These are phyloP conservation scores for Tuber aestivum DNA, from an alignment of 495 filamentous ascomycete species.

Conservation along the genomic window DNA sequence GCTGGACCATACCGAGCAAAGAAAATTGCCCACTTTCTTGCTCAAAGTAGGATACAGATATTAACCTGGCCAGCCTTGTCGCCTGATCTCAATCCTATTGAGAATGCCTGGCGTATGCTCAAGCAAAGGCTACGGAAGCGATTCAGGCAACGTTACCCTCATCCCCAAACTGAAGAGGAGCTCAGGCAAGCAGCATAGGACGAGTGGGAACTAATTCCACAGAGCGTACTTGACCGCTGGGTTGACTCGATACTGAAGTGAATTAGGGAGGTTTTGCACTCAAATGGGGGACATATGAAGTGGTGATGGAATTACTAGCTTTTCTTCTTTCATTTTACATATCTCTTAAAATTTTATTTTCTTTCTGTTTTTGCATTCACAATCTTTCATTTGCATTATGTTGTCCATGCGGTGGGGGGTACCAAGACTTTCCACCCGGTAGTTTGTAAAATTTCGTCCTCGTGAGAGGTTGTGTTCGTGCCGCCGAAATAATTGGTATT, in stretches of 20 bases:
- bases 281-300: background rate
- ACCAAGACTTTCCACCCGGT: background rate
- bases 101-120: conserved; percentile 9
- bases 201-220: conserved; percentile 9
- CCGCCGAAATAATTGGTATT: too few relatives aligned
- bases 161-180: background rate
- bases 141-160: background rate
- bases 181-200: conserved; percentile 7
- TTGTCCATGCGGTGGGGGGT: background rate
- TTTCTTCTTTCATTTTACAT: background rate
- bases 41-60: background rate
- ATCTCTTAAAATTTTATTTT: background rate
- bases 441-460: too few relatives aligned
- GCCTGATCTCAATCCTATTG: conserved; percentile 15
- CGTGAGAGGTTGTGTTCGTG: too few relatives aligned
- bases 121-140: conserved; percentile 16
- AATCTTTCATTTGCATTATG: background rate
- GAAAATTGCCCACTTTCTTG: conserved; percentile 1
- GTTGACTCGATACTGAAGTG: conserved; percentile 9
- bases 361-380: background rate
- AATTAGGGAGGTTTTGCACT: background rate
- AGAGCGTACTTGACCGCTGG: conserved; percentile 3
- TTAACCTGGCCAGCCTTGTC: conserved; percentile 5
- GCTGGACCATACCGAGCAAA: background rate
- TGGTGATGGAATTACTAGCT: background rate